A percentile compares a stretch with the other conserved stretches of the same genome.
These are phyloP conservation scores for Pythium oligandrum DNA, from an alignment of 352 stramenopile genomes.

Conservation along the genomic window DNA sequence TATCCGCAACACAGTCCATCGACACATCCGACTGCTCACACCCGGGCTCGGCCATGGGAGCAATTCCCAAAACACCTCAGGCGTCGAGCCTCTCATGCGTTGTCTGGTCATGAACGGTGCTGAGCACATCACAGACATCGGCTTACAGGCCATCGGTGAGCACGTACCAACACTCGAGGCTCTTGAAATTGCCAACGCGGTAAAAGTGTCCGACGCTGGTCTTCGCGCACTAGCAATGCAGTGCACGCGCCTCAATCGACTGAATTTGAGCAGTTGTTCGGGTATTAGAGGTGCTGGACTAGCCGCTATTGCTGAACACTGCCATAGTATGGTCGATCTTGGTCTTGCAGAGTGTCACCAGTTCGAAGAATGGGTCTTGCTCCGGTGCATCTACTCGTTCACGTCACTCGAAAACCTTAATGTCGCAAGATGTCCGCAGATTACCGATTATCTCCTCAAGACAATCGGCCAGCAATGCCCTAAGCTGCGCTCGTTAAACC, in stretches of 20 bases:
- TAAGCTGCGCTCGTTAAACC: constrained; percentile 54
- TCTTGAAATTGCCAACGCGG: constrained; percentile 44
- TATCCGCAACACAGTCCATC: constrained; percentile 19
- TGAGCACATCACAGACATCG: constrained; percentile 56
- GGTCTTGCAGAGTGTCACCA: constrained; percentile 50
- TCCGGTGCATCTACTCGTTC: constrained; percentile 59
- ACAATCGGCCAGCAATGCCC: constrained; percentile 70
- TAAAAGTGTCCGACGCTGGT: constrained; percentile 45
- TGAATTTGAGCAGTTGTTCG: constrained; percentile 48
- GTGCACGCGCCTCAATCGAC: constrained; percentile 36
- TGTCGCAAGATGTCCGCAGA: constrained; percentile 71
- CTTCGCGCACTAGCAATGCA: constrained; percentile 44
- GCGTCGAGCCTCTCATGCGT: constrained; percentile 20
- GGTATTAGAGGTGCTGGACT: constrained; percentile 54
- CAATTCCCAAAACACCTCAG: too few species aligned
- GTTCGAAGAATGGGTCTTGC: constrained; percentile 65
- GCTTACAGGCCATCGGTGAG: constrained; percentile 45
- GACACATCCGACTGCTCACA: not conserved
- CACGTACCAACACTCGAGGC: constrained; percentile 44
- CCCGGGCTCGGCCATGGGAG: not conserved
- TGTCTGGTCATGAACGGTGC: constrained; percentile 57
- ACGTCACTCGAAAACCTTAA: constrained; percentile 43
- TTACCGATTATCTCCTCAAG: constrained; percentile 84
- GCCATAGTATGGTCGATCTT: constrained; percentile 29
- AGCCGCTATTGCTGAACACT: constrained; percentile 58